Evolutionary conservation across 768 basidiomycete species (phyloP).

Genomic region (Boletus patriciae): DNA sequence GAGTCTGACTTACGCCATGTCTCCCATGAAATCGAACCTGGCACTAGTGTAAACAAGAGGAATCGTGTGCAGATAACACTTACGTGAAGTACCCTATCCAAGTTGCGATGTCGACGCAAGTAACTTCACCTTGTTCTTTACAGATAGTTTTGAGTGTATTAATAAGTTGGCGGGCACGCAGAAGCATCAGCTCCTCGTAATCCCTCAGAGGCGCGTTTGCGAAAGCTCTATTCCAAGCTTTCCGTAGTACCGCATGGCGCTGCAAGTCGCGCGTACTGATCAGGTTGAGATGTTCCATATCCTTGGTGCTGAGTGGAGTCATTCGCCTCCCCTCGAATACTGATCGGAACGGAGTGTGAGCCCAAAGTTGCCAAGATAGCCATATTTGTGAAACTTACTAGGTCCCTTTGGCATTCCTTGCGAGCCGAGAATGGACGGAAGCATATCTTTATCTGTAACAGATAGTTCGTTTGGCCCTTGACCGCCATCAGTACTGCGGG

Average conservation of each 20-base stretch:
- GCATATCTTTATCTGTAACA: constrained; percentile 24
- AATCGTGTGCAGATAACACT: neutral
- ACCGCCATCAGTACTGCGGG: constrained; percentile 2
- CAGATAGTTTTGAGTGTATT: constrained; percentile 11
- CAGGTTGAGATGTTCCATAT: constrained; percentile 12
- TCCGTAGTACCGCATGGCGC: constrained; percentile 25
- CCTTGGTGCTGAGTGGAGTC: constrained; percentile 16
- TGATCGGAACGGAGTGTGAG: constrained; percentile 8
- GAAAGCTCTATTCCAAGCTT: constrained; percentile 36
- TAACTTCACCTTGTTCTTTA: constrained; percentile 11
- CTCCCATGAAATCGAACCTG: constrained; percentile 31
- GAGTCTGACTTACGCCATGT: constrained; percentile 26
- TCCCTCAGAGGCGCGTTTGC: constrained; percentile 26
- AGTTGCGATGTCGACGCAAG: constrained; percentile 13
- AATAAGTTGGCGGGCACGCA: constrained; percentile 22
- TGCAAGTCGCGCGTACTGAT: constrained; percentile 21
- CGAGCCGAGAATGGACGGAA: constrained; percentile 27
- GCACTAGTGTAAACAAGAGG: neutral
- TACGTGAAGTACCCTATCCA: constrained; percentile 28
- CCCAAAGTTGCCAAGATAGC: neutral
- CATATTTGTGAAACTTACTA: constrained; percentile 18
- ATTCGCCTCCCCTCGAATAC: constrained; percentile 25
- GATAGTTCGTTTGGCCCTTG: constrained; percentile 42
- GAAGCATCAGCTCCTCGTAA: constrained; percentile 28
- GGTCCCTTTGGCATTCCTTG: constrained; percentile 33